phyloP scores from a whole-genome alignment of 306 rosid species.

The Fragaria iinumae region DNA sequence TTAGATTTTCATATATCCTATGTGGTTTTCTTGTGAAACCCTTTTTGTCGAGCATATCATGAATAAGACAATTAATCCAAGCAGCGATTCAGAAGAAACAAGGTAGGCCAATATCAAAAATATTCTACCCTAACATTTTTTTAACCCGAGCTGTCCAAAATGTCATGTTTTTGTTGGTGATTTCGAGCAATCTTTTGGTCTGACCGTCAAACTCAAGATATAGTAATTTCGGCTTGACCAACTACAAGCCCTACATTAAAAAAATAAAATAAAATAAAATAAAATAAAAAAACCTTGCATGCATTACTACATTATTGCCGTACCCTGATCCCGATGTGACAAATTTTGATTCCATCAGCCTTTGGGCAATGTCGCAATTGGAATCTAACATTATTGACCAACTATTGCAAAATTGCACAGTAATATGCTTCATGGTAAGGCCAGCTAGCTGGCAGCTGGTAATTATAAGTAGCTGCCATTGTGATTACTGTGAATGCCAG shows the following conservation, averaged over 20 bases:
- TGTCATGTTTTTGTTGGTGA: not conserved
- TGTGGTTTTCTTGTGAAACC: no score
- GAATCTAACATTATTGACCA: not conserved
- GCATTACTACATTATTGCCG: not conserved
- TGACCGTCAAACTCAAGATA: not conserved
- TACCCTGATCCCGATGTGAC: not conserved
- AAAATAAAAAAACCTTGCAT: not conserved
- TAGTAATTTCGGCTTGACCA: not conserved
- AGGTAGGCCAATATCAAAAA: no score
- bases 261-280: no score
- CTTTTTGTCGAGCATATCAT: no score
- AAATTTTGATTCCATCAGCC: not conserved
- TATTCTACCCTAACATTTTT: not conserved
- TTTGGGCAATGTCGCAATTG: not conserved
- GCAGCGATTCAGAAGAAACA: no score
- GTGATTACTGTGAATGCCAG: not conserved
- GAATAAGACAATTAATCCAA: no score
- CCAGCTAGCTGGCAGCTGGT: not conserved
- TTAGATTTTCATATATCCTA: no score
- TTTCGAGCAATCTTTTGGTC: no score
- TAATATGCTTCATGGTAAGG: not conserved
- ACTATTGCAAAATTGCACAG: not conserved
- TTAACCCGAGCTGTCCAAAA: not conserved
- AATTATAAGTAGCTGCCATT: not conserved
- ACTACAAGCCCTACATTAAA: not conserved